Percentiles rank a stretch among this genome's conserved stretches.
These are phyloP conservation scores for Trichoderma reesei DNA, from an alignment of 495 filamentous ascomycete species.

Conservation along the genomic window DNA sequence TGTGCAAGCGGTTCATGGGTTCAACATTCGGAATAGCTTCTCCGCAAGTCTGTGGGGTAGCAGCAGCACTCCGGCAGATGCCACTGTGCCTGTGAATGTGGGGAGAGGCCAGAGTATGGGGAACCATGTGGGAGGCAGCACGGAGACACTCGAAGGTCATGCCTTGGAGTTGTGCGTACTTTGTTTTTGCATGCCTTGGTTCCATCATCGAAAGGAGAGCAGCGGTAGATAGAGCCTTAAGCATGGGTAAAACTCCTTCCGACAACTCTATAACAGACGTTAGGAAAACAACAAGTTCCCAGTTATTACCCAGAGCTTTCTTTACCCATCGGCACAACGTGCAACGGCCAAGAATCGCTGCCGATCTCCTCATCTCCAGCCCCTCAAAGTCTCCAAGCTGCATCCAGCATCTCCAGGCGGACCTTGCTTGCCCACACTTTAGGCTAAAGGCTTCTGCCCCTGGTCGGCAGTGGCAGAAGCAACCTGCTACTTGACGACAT, in stretches of 20 bases:
- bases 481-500: neutral
- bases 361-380: neutral
- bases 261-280: no score
- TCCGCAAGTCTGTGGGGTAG: neutral
- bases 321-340: neutral
- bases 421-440: neutral
- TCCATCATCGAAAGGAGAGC: no score
- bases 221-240: no score
- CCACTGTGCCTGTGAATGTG: neutral
- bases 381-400: neutral
- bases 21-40: neutral
- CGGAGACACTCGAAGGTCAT: neutral
- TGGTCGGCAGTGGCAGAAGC: neutral
- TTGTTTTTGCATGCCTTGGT: no score
- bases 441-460: neutral
- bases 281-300: neutral
- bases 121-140: neutral
- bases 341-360: neutral
- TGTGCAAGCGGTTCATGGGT: neutral
- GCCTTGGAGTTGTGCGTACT: no score
- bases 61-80: neutral
- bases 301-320: no score
- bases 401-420: neutral
- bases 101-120: neutral
- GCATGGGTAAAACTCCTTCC: no score